Conservation (phyloP, 306 rosid genomes). For the Prinsepia uniflora region DNA sequence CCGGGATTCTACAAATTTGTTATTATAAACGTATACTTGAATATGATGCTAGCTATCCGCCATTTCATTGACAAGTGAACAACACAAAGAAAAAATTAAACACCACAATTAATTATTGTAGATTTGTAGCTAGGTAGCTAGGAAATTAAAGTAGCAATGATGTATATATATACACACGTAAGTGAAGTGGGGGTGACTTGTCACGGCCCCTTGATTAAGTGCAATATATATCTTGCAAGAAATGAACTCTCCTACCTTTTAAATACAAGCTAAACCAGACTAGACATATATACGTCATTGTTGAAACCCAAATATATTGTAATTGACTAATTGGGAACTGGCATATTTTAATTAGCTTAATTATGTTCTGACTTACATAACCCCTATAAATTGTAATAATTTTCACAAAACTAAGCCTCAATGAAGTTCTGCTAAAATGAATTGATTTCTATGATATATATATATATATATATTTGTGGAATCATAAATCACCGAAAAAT, state of each 20-base stretch:
- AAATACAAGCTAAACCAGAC: constrained; percentile 1
- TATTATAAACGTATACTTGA: no score
- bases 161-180: not conserved
- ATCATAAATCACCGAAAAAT: no score
- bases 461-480: no score
- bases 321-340: no score
- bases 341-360: no score
- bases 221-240: constrained; percentile 18
- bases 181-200: not conserved
- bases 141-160: not conserved
- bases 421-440: no score
- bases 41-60: not conserved
- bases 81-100: not conserved
- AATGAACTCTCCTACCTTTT: constrained; percentile 8
- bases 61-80: not conserved
- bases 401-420: no score
- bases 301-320: not conserved
- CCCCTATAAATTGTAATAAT: no score
- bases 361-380: no score
- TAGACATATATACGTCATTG: not conserved
- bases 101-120: not conserved
- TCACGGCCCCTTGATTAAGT: not conserved
- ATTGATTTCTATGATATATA: no score
- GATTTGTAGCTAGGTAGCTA: no score
- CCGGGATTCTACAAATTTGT: not conserved